Evolutionary conservation across 495 filamentous ascomycete species (phyloP).

Genomic region (Geopyxis carbonaria): DNA sequence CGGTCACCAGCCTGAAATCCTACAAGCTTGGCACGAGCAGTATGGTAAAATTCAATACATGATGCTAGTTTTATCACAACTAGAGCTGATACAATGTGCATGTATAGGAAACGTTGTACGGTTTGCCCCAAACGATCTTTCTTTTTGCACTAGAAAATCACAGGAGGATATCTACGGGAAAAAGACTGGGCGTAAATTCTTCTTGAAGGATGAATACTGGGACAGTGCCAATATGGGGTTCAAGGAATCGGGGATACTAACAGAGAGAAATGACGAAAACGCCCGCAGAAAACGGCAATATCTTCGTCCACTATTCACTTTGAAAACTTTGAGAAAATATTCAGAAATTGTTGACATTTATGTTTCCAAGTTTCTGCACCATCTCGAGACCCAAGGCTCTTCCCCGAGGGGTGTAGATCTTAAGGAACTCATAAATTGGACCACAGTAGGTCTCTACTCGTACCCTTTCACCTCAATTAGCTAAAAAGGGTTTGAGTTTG

Average conservation of each 20-base stretch:
- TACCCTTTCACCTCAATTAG: too few relatives aligned
- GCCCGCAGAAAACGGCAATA: conserved; percentile 28
- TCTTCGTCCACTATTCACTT: conserved; percentile 35
- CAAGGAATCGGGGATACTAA: conserved; percentile 11
- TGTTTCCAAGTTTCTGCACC: conserved; percentile 30
- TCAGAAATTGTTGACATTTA: conserved; percentile 32
- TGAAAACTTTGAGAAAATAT: conserved; percentile 32
- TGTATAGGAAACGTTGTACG: conserved; percentile 38
- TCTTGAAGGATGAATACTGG: conserved; percentile 22
- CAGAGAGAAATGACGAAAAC: conserved; percentile 15
- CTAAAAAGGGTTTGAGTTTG: too few relatives aligned
- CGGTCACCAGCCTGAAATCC: conserved; percentile 6
- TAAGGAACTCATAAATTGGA: conserved; percentile 33
- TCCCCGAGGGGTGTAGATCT: conserved; percentile 28
- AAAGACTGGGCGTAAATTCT: conserved; percentile 21
- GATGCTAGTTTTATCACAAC: not conserved
- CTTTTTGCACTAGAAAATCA: conserved; percentile 36
- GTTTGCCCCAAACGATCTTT: conserved; percentile 37
- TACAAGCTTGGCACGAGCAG: conserved; percentile 19
- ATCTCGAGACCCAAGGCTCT: conserved; percentile 23
- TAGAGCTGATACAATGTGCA: not conserved
- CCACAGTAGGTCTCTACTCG: too few relatives aligned
- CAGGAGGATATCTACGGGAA: too few relatives aligned
- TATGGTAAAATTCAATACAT: conserved; percentile 17
- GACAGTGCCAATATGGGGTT: conserved; percentile 21